Conservation (phyloP, 805 yeast species). For the Kazachstania martiniae region DNA sequence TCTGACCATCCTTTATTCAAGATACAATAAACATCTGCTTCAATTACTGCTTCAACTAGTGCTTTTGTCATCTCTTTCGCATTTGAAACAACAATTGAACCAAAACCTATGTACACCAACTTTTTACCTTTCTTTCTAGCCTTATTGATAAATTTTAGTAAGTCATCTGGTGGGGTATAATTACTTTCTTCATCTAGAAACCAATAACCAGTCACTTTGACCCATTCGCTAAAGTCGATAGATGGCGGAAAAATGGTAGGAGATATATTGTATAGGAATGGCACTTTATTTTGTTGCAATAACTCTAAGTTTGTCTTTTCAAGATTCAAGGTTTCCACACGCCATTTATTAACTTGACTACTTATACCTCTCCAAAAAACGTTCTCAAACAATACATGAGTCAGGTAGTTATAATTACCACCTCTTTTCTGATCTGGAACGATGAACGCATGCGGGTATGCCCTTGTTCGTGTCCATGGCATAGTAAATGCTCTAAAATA, state of each 20-base stretch:
- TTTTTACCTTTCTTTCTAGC: slow-evolving; percentile 57
- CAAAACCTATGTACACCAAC: slow-evolving; percentile 87
- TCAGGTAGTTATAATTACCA: slow-evolving; percentile 83
- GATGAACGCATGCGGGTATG: slow-evolving; percentile 92
- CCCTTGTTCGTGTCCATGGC: slow-evolving; percentile 97
- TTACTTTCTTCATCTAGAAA: slow-evolving; percentile 56
- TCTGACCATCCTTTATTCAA: slow-evolving; percentile 94
- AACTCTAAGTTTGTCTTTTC: slow-evolving; percentile 59
- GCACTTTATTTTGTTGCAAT: slow-evolving; percentile 69
- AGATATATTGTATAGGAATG: slow-evolving; percentile 81
- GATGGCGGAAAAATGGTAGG: slow-evolving; percentile 87
- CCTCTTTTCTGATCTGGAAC: slow-evolving; percentile 91
- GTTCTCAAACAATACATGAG: slow-evolving; percentile 88
- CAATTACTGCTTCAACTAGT: slow-evolving; percentile 63
- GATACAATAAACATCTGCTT: slow-evolving; percentile 77
- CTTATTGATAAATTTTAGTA: slow-evolving; percentile 46
- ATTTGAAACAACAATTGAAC: slow-evolving; percentile 84
- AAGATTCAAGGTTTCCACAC: slow-evolving; percentile 53
- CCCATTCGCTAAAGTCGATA: slow-evolving; percentile 89
- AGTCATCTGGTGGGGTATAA: slow-evolving; percentile 50
- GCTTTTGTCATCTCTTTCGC: slow-evolving; percentile 71
- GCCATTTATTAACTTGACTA: slow-evolving; percentile 80
- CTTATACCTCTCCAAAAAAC: slow-evolving; percentile 90
- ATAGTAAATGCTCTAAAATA: slow-evolving; percentile 92
- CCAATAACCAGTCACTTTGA: slow-evolving; percentile 95